Base-by-base conservation (phyloP, 805 yeast species). In the Babjeviella inositovora region DNA sequence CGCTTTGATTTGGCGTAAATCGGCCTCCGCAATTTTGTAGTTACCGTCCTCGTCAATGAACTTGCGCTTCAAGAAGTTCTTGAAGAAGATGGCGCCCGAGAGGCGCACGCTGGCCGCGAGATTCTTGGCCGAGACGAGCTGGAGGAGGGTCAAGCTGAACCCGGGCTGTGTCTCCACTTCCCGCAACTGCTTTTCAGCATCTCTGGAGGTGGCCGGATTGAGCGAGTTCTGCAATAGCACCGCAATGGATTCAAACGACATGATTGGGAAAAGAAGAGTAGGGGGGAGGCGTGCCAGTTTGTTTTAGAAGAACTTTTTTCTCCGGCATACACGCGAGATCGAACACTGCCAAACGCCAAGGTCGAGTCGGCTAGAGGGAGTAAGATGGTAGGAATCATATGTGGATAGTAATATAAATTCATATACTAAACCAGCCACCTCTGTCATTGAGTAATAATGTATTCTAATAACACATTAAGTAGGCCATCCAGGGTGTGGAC, bases 1-100 rank as follows among this genome's bases (percentile, higher is more conserved):
- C 7, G 47, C 26, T 43, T 85, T 85, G 32, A 90, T 65, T 21
- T 72, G 51, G 5, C 47, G 55, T 2, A 77, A 77, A 39, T 85
- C 94, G 5, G 51, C 48, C 1, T 39, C 29, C 2, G 72, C 57
- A 14, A 85, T 53, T 27, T 70, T 39, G 41, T 90, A 73, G 23
- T 62, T 63, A 5, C 98, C 97, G 25, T 80, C 76, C 33, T 81
- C 93, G 45, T 84, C 84, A 23, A 77, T 72, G 96, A 95, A 90
- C 35, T 65, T 73, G 24, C 95, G 57, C 37, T 67, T 74, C 32
- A 90, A 61, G 30, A 82, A 62, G 44, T 90, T 90, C 45, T 90
- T 90, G 52, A 90, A 82, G 47, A 76, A 84, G 25, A 92, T 53
- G 1, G 95, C 82, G 11, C 80, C 93, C 1, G 98, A 95, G 22